Conservation (phyloP, 495 filamentous ascomycete genomes). For the Xylaria acuta region DNA sequence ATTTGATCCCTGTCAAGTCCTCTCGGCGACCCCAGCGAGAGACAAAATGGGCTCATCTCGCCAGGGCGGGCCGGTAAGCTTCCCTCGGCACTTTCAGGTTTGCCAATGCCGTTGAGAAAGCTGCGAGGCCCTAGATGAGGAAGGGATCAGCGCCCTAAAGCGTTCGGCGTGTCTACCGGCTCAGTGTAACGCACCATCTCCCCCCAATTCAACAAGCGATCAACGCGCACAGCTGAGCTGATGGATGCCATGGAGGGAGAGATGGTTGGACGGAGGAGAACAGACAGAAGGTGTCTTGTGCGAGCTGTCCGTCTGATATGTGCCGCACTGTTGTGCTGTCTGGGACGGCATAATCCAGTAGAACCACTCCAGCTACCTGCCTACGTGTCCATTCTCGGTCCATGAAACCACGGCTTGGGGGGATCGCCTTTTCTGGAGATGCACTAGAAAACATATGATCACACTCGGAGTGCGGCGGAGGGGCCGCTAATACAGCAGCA, state of each 20-base stretch:
- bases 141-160: slow-evolving; percentile 25
- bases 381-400: slow-evolving; percentile 24
- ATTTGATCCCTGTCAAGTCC: slow-evolving; percentile 18
- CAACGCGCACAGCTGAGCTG: slow-evolving; percentile 27
- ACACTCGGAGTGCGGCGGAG: slow-evolving; percentile 19
- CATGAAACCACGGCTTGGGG: slow-evolving; percentile 19
- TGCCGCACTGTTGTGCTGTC: slow-evolving; percentile 23
- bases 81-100: slow-evolving; percentile 29
- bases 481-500: slow-evolving; percentile 14
- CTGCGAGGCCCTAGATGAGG: slow-evolving; percentile 18
- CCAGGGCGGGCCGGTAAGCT: slow-evolving; percentile 27
- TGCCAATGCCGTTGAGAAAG: slow-evolving; percentile 26
- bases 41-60: slow-evolving; percentile 29
- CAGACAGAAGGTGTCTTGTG: slow-evolving; percentile 18
- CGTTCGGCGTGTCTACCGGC: slow-evolving; percentile 29
- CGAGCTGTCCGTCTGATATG: slow-evolving; percentile 24
- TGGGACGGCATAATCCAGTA: slow-evolving; percentile 24
- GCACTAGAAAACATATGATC: slow-evolving; percentile 28
- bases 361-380: slow-evolving; percentile 21
- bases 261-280: neutral
- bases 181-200: slow-evolving; percentile 27
- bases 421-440: slow-evolving; percentile 19
- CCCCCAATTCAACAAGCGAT: slow-evolving; percentile 25
- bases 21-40: slow-evolving; percentile 19
- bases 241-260: slow-evolving; percentile 10